Conservation (phyloP, 768 basidiomycete genomes). For the Suillus plorans region DNA sequence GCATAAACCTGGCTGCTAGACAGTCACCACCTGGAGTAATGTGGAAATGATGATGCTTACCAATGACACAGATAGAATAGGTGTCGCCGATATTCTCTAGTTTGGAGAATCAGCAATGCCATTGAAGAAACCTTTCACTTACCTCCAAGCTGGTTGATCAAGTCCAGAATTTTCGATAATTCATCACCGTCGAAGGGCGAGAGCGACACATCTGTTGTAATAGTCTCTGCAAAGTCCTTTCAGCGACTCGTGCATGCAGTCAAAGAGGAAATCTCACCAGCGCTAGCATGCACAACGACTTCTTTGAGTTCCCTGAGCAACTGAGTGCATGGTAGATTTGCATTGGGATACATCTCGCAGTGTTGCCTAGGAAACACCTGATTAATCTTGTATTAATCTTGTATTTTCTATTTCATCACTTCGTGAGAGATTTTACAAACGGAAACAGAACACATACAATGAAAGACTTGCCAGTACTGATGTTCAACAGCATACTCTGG, state of each 20-base stretch:
- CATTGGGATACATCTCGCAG: constrained; percentile 8
- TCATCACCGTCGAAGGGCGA: constrained; percentile 12
- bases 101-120: neutral
- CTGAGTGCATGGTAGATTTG: neutral
- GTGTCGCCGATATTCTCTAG: constrained; percentile 3
- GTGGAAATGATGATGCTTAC: neutral
- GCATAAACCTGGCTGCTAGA: constrained; percentile 42
- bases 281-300: constrained; percentile 8
- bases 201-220: constrained; percentile 7
- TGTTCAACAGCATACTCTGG: constrained; percentile 20
- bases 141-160: constrained; percentile 9
- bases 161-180: constrained; percentile 8
- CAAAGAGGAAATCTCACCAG: constrained; percentile 18
- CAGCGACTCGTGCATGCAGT: neutral
- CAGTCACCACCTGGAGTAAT: neutral
- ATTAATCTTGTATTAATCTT: too few relatives aligned
- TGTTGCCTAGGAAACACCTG: constrained; percentile 8
- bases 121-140: neutral
- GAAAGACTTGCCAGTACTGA: constrained; percentile 22
- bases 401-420: neutral
- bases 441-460: neutral
- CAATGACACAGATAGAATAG: constrained; percentile 6
- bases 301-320: constrained; percentile 6
- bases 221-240: constrained; percentile 19
- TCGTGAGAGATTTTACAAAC: neutral